phyloP scores from a whole-genome alignment of 257 asterid genomes.

The Solanum habrochaites region DNA sequence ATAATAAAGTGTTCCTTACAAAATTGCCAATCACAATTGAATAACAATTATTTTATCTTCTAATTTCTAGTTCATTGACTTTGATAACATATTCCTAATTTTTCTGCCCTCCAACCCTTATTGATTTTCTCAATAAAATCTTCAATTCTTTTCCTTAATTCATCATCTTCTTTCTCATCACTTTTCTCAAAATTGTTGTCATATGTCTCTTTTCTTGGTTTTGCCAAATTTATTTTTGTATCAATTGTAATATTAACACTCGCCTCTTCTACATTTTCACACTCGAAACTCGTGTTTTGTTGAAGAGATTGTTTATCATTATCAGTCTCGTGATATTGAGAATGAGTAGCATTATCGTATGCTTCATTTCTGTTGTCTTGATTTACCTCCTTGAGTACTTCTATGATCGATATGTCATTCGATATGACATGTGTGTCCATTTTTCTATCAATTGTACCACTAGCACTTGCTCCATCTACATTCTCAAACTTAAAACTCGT shows the following conservation, averaged over 20 bases:
- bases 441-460: not conserved
- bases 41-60: not conserved
- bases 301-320: not conserved
- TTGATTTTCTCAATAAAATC: conserved; percentile 27
- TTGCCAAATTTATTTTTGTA: not conserved
- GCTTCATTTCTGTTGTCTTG: not conserved
- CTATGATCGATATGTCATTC: rapidly evolving
- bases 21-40: not conserved
- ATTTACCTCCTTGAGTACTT: not conserved
- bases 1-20: not conserved
- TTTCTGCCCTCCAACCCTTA: conserved; percentile 26
- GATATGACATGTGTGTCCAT: not conserved
- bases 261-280: not conserved
- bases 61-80: not conserved
- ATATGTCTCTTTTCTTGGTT: not conserved
- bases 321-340: not conserved
- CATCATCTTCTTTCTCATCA: conserved; percentile 20
- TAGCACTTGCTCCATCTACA: not conserved
- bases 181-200: not conserved
- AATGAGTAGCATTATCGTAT: not conserved
- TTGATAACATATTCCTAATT: not conserved
- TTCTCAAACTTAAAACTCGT: not conserved
- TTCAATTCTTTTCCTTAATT: conserved; percentile 20
- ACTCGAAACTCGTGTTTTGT: not conserved
- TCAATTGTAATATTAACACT: not conserved